Base-by-base conservation (phyloP, 441 rosid genomes). In the Adansonia madagascariensis region DNA sequence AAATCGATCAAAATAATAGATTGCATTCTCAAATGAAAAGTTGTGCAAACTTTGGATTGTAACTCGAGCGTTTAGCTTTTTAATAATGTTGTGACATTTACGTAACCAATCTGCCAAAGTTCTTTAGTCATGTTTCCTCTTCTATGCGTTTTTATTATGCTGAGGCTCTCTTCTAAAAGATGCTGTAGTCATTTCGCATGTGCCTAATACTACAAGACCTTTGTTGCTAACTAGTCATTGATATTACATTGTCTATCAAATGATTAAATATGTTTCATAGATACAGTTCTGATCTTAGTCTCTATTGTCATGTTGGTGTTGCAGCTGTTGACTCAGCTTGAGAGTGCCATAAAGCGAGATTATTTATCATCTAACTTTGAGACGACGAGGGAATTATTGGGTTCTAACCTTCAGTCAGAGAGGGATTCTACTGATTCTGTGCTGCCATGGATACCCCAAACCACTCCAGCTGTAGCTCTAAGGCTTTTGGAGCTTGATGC, bases 401-500 rank as follows among this genome's bases (percentile, higher is more conserved):
- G 88, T 77, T 71, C 80, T 63, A 50, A 79, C 47, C 31, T 35
- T 68, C 59, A n/a, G 1, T 68, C 80, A 4, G 75, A 68, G 46
- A 61, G 64, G 77, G 76, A 79, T 79, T 80, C 73, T 74, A 78
- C 77, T 76, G 83, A 78, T 78, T 79, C 80, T 56, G 82, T 93
- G 62, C 89, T 97, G 64, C 97, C 98, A 11, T 97, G 98, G 98
- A 84, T 94, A 79, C 99, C 99, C 7, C 86, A 85, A 84, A 91
- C 98, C 9, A 84, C 89, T 56, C 87, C 95, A 66, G 99, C 98
- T 71, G 87, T 89, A 70, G 97, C 95, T 75, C 79, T 93, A 80
- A 89, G 98, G 88, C 93, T 97, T 83, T 82, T 88, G 55, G 98
- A 91, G 77, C 86, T 97, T 62, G 99, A 97, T 79, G 84, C 91